Evolutionary conservation across 108 stramenopile genomes (phyloP).

Genomic region (Nitzschia palea): DNA sequence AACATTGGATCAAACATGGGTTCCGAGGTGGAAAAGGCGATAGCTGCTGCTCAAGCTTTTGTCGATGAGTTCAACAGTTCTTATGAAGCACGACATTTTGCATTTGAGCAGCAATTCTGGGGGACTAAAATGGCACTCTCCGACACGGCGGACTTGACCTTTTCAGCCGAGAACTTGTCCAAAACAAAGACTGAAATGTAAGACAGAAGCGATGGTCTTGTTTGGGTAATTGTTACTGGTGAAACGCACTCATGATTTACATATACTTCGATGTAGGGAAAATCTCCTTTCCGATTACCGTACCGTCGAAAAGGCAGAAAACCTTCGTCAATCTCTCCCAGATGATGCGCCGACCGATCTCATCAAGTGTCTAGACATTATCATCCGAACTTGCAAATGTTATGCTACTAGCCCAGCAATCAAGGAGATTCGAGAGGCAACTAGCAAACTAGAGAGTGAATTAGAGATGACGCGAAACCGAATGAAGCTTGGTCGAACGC

Average conservation of each 20-base stretch:
- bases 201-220: neutral
- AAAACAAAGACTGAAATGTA: constrained; percentile 66
- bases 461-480: constrained; percentile 57
- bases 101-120: constrained; percentile 78
- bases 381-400: constrained; percentile 54
- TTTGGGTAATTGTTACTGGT: too few relatives aligned
- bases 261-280: constrained; percentile 39
- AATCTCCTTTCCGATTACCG: constrained; percentile 50
- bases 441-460: constrained; percentile 53
- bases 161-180: constrained; percentile 51
- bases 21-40: neutral
- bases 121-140: constrained; percentile 78
- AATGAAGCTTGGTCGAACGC: constrained; percentile 46
- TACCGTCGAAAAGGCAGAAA: constrained; percentile 38
- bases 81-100: constrained; percentile 55
- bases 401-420: constrained; percentile 59
- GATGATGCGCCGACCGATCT: constrained; percentile 28
- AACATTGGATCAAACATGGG: constrained; percentile 7
- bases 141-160: constrained; percentile 23
- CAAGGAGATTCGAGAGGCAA: constrained; percentile 46
- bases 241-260: too few relatives aligned
- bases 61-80: constrained; percentile 50
- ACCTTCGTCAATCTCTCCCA: constrained; percentile 22
- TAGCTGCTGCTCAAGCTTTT: constrained; percentile 38
- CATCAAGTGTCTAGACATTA: constrained; percentile 48